Evolutionary conservation across 73 alveolate genomes (phyloP).

Genomic region (Stentor coeruleus): DNA sequence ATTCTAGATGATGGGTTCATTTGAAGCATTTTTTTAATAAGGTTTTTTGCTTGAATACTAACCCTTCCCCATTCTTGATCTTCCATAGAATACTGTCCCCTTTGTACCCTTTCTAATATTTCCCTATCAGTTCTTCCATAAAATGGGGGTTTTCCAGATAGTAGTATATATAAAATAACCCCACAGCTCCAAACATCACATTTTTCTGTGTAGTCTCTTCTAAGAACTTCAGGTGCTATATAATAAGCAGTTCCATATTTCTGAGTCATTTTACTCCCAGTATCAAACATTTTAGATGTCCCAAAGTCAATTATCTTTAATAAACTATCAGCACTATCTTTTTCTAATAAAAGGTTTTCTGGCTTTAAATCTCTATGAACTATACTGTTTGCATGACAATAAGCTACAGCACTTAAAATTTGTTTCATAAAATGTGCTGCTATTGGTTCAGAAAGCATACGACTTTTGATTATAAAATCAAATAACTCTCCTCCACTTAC

Average conservation of each 20-base stretch:
- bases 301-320: constrained; percentile 88
- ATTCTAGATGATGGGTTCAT: constrained; percentile 40
- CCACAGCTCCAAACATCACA: constrained; percentile 90
- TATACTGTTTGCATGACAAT: constrained; percentile 51
- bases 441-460: constrained; percentile 41
- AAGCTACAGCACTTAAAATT: constrained; percentile 50
- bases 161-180: constrained; percentile 72
- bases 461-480: constrained; percentile 50
- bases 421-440: constrained; percentile 59
- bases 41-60: constrained; percentile 48
- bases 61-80: constrained; percentile 36
- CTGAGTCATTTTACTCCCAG: constrained; percentile 53
- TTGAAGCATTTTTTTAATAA: constrained; percentile 37
- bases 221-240: constrained; percentile 72
- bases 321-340: constrained; percentile 28
- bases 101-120: constrained; percentile 44
- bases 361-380: constrained; percentile 66
- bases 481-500: constrained; percentile 62
- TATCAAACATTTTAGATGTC: constrained; percentile 47
- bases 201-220: constrained; percentile 51
- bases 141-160: constrained; percentile 90
- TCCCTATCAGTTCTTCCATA: constrained; percentile 72
- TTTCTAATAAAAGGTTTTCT: constrained; percentile 56
- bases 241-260: constrained; percentile 82
- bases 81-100: constrained; percentile 38